These are phyloP conservation scores for Candida andamanensis DNA, from an alignment of 805 yeast species.

Conservation along the genomic window DNA sequence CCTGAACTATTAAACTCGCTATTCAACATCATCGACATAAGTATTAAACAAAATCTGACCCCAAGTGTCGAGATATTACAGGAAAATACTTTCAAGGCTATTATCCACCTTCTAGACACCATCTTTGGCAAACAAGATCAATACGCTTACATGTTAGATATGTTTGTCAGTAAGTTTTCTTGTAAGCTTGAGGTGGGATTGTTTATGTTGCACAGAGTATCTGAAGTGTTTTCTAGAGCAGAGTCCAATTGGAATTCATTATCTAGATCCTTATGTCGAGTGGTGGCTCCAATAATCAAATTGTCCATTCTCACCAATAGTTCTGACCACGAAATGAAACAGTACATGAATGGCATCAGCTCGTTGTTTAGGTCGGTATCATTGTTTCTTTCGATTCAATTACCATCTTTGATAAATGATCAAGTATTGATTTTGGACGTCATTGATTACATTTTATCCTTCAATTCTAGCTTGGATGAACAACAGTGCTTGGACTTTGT, in stretches of 20 bases:
- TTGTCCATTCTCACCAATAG: slow-evolving; percentile 22
- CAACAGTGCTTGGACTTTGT: slow-evolving; percentile 37
- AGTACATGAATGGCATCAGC: slow-evolving; percentile 24
- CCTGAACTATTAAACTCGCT: slow-evolving; percentile 45
- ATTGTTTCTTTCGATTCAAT: slow-evolving; percentile 43
- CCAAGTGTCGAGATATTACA: slow-evolving; percentile 26
- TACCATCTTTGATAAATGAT: slow-evolving; percentile 49
- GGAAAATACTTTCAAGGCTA: slow-evolving; percentile 45
- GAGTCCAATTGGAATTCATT: slow-evolving; percentile 55
- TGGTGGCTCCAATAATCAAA: slow-evolving; percentile 47
- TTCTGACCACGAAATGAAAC: slow-evolving; percentile 12
- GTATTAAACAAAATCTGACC: slow-evolving; percentile 18
- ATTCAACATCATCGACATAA: slow-evolving; percentile 25
- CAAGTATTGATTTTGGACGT: slow-evolving; percentile 60
- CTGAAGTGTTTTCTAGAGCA: slow-evolving; percentile 44
- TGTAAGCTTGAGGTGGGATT: slow-evolving; percentile 49
- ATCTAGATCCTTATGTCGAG: slow-evolving; percentile 61
- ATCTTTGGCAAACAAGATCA: slow-evolving; percentile 64
- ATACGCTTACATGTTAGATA: slow-evolving; percentile 51
- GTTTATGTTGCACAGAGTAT: slow-evolving; percentile 41
- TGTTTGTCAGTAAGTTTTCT: slow-evolving; percentile 34
- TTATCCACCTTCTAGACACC: slow-evolving; percentile 57
- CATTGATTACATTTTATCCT: slow-evolving; percentile 49
- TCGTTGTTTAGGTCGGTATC: slow-evolving; percentile 37
- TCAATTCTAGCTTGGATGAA: slow-evolving; percentile 36